A percentile compares a stretch with the other conserved stretches of the same genome.
Conservation (phyloP, 345 rosid species). For the Gossypium herbaceum region DNA sequence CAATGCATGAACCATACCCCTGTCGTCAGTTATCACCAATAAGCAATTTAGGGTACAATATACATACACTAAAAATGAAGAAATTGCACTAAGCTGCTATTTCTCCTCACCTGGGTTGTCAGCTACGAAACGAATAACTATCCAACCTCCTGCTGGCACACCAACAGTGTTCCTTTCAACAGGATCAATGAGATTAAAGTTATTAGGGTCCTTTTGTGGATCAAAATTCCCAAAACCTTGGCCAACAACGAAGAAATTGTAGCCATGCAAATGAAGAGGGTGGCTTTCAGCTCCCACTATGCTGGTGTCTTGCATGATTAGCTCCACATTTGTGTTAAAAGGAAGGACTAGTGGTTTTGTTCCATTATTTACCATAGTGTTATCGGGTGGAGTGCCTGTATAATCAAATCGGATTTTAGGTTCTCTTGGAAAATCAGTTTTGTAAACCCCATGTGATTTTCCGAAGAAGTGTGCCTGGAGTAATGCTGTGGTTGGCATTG, state of each 20-base stretch:
- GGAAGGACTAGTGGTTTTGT: too few relatives aligned
- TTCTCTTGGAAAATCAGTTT: conserved; percentile 37
- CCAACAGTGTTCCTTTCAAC: too few relatives aligned
- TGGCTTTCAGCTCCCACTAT: not conserved
- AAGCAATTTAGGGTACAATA: too few relatives aligned
- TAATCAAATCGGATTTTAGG: conserved; percentile 48
- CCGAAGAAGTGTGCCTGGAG: conserved; percentile 58
- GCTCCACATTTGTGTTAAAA: not conserved
- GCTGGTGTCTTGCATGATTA: conserved; percentile 62
- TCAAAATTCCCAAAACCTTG: conserved; percentile 71
- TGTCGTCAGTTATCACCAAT: too few relatives aligned
- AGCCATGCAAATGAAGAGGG: conserved; percentile 38
- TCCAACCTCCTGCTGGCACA: too few relatives aligned
- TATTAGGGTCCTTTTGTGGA: conserved; percentile 44
- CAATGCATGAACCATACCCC: too few relatives aligned
- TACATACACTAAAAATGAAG: too few relatives aligned
- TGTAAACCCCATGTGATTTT: conserved; percentile 42
- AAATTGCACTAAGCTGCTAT: too few relatives aligned
- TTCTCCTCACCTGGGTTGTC: too few relatives aligned
- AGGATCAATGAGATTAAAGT: conserved; percentile 56
- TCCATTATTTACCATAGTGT: too few relatives aligned
- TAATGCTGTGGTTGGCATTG: conserved; percentile 56
- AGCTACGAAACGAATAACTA: too few relatives aligned
- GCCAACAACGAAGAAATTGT: conserved; percentile 63
- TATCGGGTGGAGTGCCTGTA: conserved; percentile 39